Percentiles rank a stretch among this genome's conserved stretches.
Evolutionary conservation across 805 yeast genomes (phyloP).

Genomic region (Priceomyces fermenticarens): DNA sequence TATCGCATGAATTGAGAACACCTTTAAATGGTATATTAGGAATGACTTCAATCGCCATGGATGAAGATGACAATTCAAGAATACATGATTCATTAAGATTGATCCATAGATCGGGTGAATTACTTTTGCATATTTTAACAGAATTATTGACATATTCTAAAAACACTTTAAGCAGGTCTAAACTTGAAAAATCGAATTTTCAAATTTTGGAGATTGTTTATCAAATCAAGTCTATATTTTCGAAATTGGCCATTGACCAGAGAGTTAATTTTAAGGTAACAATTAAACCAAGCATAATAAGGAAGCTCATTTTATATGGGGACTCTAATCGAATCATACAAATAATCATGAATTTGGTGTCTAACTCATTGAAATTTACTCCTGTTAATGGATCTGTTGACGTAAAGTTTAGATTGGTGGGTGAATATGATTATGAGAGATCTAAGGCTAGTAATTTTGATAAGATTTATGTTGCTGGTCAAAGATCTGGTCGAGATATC

Average conservation of each 20-base stretch:
- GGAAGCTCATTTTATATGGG: conserved; percentile 71
- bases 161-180: conserved; percentile 80
- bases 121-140: conserved; percentile 82
- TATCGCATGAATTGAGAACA: conserved; percentile 71
- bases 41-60: conserved; percentile 92
- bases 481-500: background rate
- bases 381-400: conserved; percentile 82
- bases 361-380: conserved; percentile 89
- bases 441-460: conserved; percentile 42
- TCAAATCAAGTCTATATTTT: conserved; percentile 83
- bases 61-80: conserved; percentile 65
- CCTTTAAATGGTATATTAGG: conserved; percentile 96
- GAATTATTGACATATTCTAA: conserved; percentile 91
- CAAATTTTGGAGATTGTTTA: conserved; percentile 75
- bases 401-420: conserved; percentile 59
- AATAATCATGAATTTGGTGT: conserved; percentile 86
- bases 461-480: conserved; percentile 40
- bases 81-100: conserved; percentile 75
- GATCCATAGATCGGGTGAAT: conserved; percentile 88
- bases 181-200: conserved; percentile 80
- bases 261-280: conserved; percentile 64
- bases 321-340: conserved; percentile 90
- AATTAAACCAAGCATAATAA: conserved; percentile 56
- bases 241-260: conserved; percentile 74
- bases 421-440: conserved; percentile 60